Conservation (phyloP, 148 eudicot genomes). For the Pouteria glomerata region DNA sequence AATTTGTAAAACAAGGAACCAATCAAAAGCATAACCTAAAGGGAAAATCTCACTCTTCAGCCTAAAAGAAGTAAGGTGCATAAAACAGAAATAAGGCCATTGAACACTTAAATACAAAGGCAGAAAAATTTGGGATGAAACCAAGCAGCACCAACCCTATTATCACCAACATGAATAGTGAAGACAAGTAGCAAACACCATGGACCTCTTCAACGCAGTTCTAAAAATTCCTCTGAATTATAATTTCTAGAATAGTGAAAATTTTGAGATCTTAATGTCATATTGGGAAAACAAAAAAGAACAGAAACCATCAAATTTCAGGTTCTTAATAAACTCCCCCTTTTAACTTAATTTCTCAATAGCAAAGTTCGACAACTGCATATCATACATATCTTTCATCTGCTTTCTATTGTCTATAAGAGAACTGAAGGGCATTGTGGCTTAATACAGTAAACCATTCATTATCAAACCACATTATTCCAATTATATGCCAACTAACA, state of each 20-base stretch:
- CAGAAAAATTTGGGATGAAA: background rate
- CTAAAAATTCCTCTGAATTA: no score
- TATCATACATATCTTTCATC: background rate
- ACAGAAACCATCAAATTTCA: background rate
- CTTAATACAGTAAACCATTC: background rate
- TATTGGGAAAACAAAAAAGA: no score
- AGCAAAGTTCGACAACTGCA: background rate
- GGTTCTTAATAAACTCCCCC: no score
- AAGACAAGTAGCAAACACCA: background rate
- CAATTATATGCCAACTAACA: no score
- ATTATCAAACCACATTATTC: background rate
- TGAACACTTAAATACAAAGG: background rate
- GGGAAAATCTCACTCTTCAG: background rate
- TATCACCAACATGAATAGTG: background rate
- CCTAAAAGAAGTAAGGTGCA: background rate
- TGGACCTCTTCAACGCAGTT: background rate
- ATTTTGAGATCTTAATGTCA: no score
- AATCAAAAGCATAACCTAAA: background rate
- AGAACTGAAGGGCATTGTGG: background rate
- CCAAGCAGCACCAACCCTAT: no score
- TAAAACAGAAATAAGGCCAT: background rate
- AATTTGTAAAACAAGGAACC: slow-evolving; percentile 6
- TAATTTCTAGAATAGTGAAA: no score
- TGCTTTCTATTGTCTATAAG: background rate
- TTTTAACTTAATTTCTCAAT: no score